Conservation (phyloP, 345 rosid species). For the Eucalyptus curtisii region DNA sequence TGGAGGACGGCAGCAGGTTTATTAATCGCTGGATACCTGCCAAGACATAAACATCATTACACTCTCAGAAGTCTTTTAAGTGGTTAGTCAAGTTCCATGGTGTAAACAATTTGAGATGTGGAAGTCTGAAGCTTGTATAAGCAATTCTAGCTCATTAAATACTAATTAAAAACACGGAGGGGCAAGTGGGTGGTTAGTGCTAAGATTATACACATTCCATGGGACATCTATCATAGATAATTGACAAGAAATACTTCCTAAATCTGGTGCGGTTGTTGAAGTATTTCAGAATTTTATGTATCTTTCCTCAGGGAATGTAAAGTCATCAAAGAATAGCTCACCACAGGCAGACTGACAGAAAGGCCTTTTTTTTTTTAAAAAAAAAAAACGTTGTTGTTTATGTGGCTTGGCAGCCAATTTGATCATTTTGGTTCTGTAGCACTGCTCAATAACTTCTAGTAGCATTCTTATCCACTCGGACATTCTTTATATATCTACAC, state of each 20-base stretch:
- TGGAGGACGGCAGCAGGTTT: slow-evolving; percentile 98
- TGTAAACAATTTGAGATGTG: neutral
- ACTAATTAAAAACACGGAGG: neutral
- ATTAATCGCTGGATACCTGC: slow-evolving; percentile 98
- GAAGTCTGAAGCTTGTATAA: neutral
- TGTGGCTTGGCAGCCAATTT: neutral
- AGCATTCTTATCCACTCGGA: neutral
- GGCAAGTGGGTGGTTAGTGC: neutral
- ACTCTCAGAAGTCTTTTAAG: neutral
- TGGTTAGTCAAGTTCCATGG: neutral
- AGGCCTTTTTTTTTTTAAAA: neutral
- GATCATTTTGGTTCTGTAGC: neutral
- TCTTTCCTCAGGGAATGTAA: neutral
- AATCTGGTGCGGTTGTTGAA: neutral
- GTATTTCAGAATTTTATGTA: neutral
- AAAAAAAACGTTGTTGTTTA: neutral
- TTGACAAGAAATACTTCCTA: neutral
- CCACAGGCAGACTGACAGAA: neutral
- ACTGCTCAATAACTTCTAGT: neutral
- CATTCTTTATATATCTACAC: neutral
- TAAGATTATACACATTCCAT: neutral
- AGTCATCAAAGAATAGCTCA: neutral
- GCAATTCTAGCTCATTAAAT: neutral
- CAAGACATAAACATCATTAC: neutral
- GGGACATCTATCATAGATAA: neutral